Percentiles rank a stretch among this genome's conserved stretches.
Conservation (phyloP, 331 rosid genomes). For the Phaseolus coccineus region DNA sequence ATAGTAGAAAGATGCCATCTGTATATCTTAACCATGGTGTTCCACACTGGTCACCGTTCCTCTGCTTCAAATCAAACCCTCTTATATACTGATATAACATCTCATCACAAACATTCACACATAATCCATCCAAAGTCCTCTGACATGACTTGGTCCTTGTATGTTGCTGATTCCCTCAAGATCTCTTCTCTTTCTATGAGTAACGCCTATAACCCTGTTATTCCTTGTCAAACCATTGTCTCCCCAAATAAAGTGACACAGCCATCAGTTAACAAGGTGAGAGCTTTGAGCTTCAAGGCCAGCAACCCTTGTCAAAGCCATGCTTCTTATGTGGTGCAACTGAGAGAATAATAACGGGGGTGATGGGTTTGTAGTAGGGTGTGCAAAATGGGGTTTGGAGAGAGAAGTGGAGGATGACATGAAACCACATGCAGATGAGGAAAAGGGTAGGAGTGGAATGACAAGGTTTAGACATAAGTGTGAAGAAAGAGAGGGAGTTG, state of each 20-base stretch:
- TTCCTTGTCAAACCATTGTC: background rate
- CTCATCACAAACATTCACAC: background rate
- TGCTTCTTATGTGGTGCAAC: slow-evolving; percentile 5
- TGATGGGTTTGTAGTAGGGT: slow-evolving; percentile 43
- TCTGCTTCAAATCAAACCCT: slow-evolving; percentile 1
- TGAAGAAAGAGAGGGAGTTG: slow-evolving; percentile 58
- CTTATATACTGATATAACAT: background rate
- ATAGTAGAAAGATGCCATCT: slow-evolving; percentile 29
- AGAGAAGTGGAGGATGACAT: slow-evolving; percentile 58
- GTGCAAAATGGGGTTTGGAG: slow-evolving; percentile 53
- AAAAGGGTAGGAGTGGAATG: slow-evolving; percentile 40
- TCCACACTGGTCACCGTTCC: slow-evolving; percentile 29
- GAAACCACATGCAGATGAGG: slow-evolving; percentile 28
- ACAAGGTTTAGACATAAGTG: slow-evolving; percentile 57
- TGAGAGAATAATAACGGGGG: slow-evolving; percentile 1
- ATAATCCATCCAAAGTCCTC: background rate
- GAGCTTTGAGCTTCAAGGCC: slow-evolving; percentile 15
- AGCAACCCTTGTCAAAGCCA: slow-evolving; percentile 11
- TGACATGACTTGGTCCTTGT: slow-evolving; percentile 48
- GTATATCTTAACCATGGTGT: background rate
- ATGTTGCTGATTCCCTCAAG: slow-evolving; percentile 16
- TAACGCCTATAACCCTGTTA: background rate
- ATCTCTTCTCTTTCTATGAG: slow-evolving; percentile 14
- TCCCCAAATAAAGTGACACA: background rate
- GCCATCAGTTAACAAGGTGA: background rate